A percentile compares a stretch with the other conserved stretches of the same genome.
phyloP scores from a whole-genome alignment of 768 basidiomycete genomes.

The Leccinellum albellum region DNA sequence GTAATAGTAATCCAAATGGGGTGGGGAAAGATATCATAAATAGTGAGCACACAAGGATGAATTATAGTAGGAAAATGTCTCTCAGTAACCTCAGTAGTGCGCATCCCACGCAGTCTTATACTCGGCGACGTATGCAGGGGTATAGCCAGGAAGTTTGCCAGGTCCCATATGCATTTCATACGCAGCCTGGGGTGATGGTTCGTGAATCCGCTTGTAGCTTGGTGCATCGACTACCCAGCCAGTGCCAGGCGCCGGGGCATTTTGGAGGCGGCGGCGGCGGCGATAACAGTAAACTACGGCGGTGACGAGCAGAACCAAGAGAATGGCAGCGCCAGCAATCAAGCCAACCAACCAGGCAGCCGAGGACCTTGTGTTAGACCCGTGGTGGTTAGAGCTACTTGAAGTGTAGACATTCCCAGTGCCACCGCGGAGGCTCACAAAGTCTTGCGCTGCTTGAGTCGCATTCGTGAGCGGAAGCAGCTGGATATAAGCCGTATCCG shows the following conservation, averaged over 20 bases:
- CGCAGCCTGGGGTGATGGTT: constrained; percentile 28
- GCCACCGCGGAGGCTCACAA: constrained; percentile 8
- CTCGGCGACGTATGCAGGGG: constrained; percentile 6
- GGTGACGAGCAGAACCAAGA: constrained; percentile 2
- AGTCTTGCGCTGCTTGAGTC: constrained; percentile 31
- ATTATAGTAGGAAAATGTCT: neutral
- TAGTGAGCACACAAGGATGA: neutral
- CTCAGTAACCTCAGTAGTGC: constrained; percentile 4
- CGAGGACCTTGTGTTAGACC: constrained; percentile 4
- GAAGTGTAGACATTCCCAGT: constrained; percentile 36
- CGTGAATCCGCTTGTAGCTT: constrained; percentile 23
- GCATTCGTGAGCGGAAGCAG: constrained; percentile 55
- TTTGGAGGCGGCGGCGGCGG: constrained; percentile 14
- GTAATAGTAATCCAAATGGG: neutral
- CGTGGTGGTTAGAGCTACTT: constrained; percentile 34
- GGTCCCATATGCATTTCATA: constrained; percentile 25
- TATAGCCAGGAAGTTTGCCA: constrained; percentile 10
- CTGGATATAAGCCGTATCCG: constrained; percentile 56
- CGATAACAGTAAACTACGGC: constrained; percentile 5
- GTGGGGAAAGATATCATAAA: neutral
- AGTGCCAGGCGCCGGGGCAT: neutral
- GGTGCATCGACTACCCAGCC: constrained; percentile 4
- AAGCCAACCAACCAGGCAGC: constrained; percentile 13
- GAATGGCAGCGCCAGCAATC: constrained; percentile 9
- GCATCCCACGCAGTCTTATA: constrained; percentile 29